phyloP scores from a whole-genome alignment of 2,329 filamentous ascomycete genomes.

The Sarocladium kiliense region DNA sequence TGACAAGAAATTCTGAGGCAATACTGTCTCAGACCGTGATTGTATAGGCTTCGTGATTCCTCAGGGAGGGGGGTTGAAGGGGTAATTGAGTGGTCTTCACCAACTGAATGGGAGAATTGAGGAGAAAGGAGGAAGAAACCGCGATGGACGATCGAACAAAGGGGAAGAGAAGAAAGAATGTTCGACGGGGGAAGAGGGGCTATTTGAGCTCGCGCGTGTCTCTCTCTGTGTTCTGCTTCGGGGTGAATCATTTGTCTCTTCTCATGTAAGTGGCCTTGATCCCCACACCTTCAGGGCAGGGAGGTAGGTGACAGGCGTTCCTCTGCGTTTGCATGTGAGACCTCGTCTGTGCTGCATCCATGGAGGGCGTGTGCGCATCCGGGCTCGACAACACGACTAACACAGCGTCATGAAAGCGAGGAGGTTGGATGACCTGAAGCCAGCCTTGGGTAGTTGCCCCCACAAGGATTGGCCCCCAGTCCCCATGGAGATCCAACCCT shows the following conservation, averaged over 20 bases:
- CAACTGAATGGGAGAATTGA: conserved; percentile 1
- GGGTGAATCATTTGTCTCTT: conserved; percentile 5
- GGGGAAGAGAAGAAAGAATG: conserved; percentile 2
- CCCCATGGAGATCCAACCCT: conserved; percentile 1
- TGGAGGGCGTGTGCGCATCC: neutral
- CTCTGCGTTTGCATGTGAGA: conserved; percentile 6
- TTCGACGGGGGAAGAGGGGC: neutral
- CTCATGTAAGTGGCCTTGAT: neutral
- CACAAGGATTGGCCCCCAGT: neutral
- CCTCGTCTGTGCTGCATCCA: neutral
- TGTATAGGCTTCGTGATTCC: neutral
- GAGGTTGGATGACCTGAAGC: neutral
- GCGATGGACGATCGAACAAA: conserved; percentile 4
- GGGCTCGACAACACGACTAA: neutral
- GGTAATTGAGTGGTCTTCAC: neutral
- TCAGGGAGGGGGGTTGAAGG: neutral
- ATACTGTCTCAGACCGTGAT: neutral
- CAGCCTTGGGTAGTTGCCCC: neutral
- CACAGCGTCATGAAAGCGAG: neutral
- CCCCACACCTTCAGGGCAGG: neutral
- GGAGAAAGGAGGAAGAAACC: neutral
- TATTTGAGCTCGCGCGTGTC: conserved; percentile 6
- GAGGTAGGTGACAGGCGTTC: neutral
- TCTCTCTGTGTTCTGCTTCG: neutral
- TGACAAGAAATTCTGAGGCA: neutral